Base-by-base conservation (phyloP, 805 yeast species). In the Millerago galiae region DNA sequence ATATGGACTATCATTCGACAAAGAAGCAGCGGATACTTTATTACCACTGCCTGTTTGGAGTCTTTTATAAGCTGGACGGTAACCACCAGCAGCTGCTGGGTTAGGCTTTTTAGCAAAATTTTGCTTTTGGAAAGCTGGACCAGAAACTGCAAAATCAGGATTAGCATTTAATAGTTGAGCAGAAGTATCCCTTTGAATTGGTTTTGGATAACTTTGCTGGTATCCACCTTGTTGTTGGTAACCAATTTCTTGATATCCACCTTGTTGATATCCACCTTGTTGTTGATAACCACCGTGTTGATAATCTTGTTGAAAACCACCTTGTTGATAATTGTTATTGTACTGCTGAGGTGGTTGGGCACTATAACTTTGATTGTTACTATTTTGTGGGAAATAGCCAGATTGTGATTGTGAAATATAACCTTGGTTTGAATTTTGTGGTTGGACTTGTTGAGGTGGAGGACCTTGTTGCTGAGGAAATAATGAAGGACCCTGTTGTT, bases 81-180 rank as follows among this genome's bases (percentile, higher is more conserved):
- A 66, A 29, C 59, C 56, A 12, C 51, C 51, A 29, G 40, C 30
- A 10, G 47, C 43, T 11, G 37, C 36, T 15, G 44, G 48, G 43
- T 42, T 47, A 34, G 40, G 41, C n/a, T 34, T 44, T 21, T 43
- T 41, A 14, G 10, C 8, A 13, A 28, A 36, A 1, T 36, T 16
- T 32, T 41, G 32, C 17, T 40, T 49, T 24, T 42, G 44, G 26
- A 44, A 43, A n/a, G 58, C 51, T 4, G 54, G 51, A 3, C 59
- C 60, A 15, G 52, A 51, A 31, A 54, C 48, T 11, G 50, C 56
- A 50, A 75, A 74, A 49, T 75, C 77, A 21, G 80, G 80, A 49
- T 73, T 75, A 40, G 67, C 65, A 33, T 67, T 63, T 41, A 76
- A 55, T 44, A 74, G 52, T 38, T 66, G 52, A 40, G 72, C 78